Conservation (phyloP, 129 eudicot species). For the Heracleum sosnowskyi region DNA sequence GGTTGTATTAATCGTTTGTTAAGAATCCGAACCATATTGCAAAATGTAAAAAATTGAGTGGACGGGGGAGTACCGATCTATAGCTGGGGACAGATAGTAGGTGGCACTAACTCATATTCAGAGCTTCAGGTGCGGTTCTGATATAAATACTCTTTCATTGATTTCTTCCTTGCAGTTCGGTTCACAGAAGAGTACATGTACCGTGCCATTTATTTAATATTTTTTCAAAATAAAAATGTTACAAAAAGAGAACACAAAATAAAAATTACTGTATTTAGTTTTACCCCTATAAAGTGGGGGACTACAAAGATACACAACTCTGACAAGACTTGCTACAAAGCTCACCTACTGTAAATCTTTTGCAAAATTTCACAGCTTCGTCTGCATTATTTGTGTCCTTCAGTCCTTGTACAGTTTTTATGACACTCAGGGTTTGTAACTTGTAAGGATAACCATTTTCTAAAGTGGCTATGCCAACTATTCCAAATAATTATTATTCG, state of each 20-base stretch:
- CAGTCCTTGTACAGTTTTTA: not conserved
- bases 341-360: not conserved
- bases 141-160: slow-evolving; percentile 2
- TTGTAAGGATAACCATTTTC: not conserved
- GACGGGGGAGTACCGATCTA: too few species aligned
- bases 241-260: not conserved
- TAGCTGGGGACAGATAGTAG: not conserved
- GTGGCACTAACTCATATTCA: not conserved
- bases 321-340: not conserved
- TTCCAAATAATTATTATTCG: not conserved
- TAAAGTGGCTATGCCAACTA: not conserved
- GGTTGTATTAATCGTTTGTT: too few species aligned
- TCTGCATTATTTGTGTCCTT: slow-evolving; percentile 2
- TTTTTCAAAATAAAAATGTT: too few species aligned
- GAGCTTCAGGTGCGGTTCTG: slow-evolving; percentile 15
- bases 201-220: too few species aligned
- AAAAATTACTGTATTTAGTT: not conserved
- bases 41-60: too few species aligned
- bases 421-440: not conserved
- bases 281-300: not conserved
- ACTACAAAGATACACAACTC: not conserved
- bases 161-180: not conserved
- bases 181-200: not conserved
- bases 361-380: slow-evolving; percentile 2
- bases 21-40: too few species aligned